A percentile compares a stretch with the other conserved stretches of the same genome.
Conservation (phyloP, 352 stramenopile species). For the Thalassiosira ordinaria region DNA sequence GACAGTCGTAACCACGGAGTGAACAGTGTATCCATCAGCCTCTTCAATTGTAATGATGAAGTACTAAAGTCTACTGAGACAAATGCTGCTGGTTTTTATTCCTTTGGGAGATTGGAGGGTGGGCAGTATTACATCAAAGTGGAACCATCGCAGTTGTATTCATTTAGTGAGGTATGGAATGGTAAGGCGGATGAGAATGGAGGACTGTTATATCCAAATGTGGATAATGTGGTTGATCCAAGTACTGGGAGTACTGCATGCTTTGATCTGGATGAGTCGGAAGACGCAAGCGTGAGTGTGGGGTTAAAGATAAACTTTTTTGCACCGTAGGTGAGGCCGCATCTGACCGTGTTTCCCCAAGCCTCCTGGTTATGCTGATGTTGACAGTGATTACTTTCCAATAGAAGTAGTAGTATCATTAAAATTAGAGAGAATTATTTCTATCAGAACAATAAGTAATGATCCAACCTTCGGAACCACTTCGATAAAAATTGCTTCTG, state of each 20-base stretch:
- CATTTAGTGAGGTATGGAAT: neutral
- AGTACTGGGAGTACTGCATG: neutral
- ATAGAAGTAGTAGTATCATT: no score
- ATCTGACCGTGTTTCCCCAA: no score
- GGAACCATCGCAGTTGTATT: neutral
- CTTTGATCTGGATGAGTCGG: neutral
- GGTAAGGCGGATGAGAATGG: neutral
- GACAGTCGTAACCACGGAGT: neutral
- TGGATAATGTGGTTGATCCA: neutral
- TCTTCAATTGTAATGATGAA: neutral
- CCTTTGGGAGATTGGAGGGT: neutral
- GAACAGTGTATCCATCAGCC: neutral
- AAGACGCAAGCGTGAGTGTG: neutral
- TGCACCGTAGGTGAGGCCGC: no score
- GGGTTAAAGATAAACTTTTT: neutral
- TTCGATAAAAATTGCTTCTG: no score
- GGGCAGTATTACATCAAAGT: neutral
- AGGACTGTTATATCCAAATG: neutral
- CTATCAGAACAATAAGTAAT: no score
- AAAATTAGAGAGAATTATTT: no score
- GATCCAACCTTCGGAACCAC: no score
- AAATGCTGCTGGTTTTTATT: neutral
- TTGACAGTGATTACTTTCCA: no score
- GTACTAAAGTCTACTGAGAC: neutral
- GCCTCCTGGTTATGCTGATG: no score